A percentile compares a stretch with the other conserved stretches of the same genome.
These are phyloP conservation scores for Cladosporium sp. DNA, from an alignment of 2,329 filamentous ascomycete species.

Conservation along the genomic window DNA sequence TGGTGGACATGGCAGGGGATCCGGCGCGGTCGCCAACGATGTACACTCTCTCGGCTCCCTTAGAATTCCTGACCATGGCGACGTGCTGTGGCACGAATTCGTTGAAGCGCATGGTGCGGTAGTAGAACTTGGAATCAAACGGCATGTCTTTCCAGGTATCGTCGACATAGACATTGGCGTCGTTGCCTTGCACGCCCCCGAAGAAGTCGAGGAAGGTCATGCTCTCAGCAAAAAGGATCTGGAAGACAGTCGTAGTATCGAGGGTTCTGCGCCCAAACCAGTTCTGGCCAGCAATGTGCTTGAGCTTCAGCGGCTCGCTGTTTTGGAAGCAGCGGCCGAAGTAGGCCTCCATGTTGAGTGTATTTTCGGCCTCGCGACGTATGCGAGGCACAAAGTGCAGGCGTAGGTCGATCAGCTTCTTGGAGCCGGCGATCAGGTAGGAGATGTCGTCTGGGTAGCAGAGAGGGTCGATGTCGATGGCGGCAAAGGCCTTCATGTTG, in stretches of 20 bases:
- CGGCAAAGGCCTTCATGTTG: conserved; percentile 53
- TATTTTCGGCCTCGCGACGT: conserved; percentile 59
- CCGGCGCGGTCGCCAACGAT: conserved; percentile 38
- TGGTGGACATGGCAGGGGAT: conserved; percentile 19
- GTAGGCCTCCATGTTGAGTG: conserved; percentile 54
- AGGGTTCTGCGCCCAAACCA: conserved; percentile 55
- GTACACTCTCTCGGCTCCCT: conserved; percentile 44
- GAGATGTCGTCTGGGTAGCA: conserved; percentile 66
- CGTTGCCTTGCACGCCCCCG: conserved; percentile 39
- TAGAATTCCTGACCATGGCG: conserved; percentile 37
- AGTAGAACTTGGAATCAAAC: conserved; percentile 20
- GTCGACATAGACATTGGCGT: conserved; percentile 53
- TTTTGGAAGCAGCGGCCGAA: conserved; percentile 57
- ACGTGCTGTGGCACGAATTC: conserved; percentile 33
- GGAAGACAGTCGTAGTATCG: no score
- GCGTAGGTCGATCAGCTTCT: conserved; percentile 55
- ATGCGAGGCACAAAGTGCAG: conserved; percentile 64
- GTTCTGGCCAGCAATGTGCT: conserved; percentile 58
- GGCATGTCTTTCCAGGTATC: conserved; percentile 50
- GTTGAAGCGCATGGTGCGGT: conserved; percentile 26
- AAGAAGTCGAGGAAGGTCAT: conserved; percentile 57
- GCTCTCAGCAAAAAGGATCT: no score
- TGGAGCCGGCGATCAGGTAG: conserved; percentile 54
- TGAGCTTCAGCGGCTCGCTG: conserved; percentile 49
- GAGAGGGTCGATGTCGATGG: conserved; percentile 62